Evolutionary conservation across 345 rosid genomes (phyloP).

Genomic region (Aquilaria sinensis): DNA sequence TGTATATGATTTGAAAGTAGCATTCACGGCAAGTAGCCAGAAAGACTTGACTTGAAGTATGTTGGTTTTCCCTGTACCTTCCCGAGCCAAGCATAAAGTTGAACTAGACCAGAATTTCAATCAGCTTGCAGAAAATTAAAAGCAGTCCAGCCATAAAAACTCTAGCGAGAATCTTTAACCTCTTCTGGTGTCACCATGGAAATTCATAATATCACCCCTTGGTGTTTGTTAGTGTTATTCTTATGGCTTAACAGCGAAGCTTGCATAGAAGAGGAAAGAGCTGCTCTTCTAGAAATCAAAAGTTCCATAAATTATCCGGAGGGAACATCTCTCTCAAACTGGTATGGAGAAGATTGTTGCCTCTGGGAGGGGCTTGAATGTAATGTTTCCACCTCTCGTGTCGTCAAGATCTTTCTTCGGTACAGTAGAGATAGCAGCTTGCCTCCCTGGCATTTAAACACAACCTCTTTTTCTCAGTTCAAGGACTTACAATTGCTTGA

Average conservation of each 20-base stretch:
- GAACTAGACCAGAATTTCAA: no score
- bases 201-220: background rate
- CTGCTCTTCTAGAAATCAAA: constrained; percentile 13
- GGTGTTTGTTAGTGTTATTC: background rate
- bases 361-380: constrained; percentile 13
- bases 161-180: no score
- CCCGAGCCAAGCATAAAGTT: no score
- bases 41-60: no score
- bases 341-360: constrained; percentile 19
- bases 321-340: constrained; percentile 13
- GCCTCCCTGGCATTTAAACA: constrained; percentile 9
- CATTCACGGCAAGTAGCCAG: no score
- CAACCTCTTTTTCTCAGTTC: constrained; percentile 15
- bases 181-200: background rate
- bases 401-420: background rate
- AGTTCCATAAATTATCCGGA: constrained; percentile 2
- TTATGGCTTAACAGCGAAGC: background rate
- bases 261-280: constrained; percentile 15
- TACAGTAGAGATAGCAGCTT: background rate
- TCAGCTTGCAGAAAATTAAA: no score
- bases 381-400: background rate
- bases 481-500: constrained; percentile 5
- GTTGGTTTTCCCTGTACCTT: no score
- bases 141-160: no score
- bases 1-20: no score